Base-by-base conservation (phyloP, 768 basidiomycete species). In the Mycena galopus region DNA sequence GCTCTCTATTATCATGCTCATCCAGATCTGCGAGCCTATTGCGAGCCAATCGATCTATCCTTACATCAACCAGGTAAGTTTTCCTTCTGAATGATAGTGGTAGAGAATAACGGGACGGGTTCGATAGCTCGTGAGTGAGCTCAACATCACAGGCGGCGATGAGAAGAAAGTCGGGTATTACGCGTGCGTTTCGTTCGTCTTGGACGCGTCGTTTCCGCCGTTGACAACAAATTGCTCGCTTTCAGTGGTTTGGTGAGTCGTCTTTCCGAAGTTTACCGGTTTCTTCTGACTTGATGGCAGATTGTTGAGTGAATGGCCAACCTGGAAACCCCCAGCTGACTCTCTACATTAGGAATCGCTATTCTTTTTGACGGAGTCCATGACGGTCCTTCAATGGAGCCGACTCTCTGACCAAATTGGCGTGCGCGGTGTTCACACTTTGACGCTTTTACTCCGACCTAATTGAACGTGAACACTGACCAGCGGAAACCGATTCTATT, bases 121-220 rank as follows among this genome's bases (percentile, higher is more conserved):
- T 7, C 11, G 10, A 35, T 55, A 92, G 91, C 85, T 92, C 25
- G 86, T 93, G 37, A 83, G 87, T 30, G 91, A 91, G 72, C 82
- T 92, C n/a, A 90, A 87, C 42, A 83, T 93, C 32, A 91, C 90
- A 6, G 88, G 88, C 25, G 91, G 91, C 25, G 90, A 93, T 69
- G 86, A 89, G 51, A 83, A 84, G 62, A 90, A 89, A 81, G 88
- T 91, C 4, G 92, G 92, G 32, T 92, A 92, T 75, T 93, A 92
- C 77, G 91, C 89, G 29, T 91, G 90, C 33, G 75, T 92, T 19
- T 5, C 10, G 33, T 23, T 11, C n/a, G n/a, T 23, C 9, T 9
- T 32, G 27, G 29, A 19, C 12, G 23, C 23, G 16, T 66, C 27
- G 11, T 66, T 37, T 21, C n/a, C 25, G 44, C 12, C 21, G 11